These are phyloP conservation scores for Termitomyces sp. DNA, from an alignment of 768 basidiomycete species.

Conservation along the genomic window DNA sequence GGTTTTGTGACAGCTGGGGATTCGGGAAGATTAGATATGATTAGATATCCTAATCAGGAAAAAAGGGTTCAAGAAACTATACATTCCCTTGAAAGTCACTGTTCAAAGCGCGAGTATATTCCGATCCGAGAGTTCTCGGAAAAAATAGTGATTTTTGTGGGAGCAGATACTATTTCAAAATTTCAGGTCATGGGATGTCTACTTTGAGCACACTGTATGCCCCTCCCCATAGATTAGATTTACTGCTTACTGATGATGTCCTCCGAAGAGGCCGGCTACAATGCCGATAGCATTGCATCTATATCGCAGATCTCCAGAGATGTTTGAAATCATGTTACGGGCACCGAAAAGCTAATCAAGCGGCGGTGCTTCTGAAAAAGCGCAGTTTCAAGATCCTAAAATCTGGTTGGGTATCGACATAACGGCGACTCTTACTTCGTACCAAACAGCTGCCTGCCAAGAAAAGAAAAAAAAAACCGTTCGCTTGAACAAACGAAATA, in stretches of 20 bases:
- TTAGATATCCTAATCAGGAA: too few species aligned
- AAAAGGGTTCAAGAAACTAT: too few species aligned
- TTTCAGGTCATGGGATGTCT: not conserved
- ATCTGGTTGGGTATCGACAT: not conserved
- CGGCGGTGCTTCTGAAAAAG: not conserved
- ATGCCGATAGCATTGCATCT: too few species aligned
- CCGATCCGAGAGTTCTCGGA: not conserved
- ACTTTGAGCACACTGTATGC: not conserved
- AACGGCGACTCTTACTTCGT: not conserved
- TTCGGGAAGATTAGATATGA: too few species aligned
- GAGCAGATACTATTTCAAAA: not conserved
- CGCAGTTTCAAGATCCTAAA: not conserved
- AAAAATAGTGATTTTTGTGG: not conserved
- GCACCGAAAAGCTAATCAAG: too few species aligned
- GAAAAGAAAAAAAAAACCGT: not conserved
- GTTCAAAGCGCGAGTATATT: not conserved
- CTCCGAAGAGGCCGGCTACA: too few species aligned
- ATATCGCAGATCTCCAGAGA: not conserved
- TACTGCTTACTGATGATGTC: too few species aligned
- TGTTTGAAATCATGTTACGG: too few species aligned
- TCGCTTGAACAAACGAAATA: not conserved
- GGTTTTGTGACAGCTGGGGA: too few species aligned
- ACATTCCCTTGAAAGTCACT: too few species aligned
- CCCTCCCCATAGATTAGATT: too few species aligned
- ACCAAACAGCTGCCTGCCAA: not conserved